Conservation (phyloP, 2,329 filamentous ascomycete species). For the Aspergillus aculeatus region DNA sequence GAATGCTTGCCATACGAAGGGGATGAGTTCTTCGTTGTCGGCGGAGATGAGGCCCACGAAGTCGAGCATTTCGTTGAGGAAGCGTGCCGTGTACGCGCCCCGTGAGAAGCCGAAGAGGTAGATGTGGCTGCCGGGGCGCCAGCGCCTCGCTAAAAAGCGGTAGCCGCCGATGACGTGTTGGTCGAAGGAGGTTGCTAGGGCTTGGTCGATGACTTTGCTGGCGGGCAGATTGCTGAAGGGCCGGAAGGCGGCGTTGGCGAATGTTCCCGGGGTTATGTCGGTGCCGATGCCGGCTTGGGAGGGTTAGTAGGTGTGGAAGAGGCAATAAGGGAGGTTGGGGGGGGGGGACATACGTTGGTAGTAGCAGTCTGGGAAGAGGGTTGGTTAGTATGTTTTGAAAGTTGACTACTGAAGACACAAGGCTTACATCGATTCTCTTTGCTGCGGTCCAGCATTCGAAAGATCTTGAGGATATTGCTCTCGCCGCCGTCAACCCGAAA, state of each 20-base stretch:
- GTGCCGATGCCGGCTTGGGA: constrained; percentile 21
- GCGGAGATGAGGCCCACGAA: constrained; percentile 19
- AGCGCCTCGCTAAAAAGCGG: constrained; percentile 21
- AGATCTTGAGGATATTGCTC: constrained; percentile 46
- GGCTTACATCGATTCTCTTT: constrained; percentile 23
- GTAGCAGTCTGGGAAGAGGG: constrained; percentile 15
- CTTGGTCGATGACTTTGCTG: constrained; percentile 14
- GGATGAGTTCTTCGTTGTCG: constrained; percentile 24
- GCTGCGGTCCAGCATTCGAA: constrained; percentile 37
- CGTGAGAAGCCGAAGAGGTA: constrained; percentile 28
- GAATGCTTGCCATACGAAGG: constrained; percentile 20
- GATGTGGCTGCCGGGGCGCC: constrained; percentile 16
- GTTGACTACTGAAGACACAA: too few species aligned
- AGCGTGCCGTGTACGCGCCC: constrained; percentile 26
- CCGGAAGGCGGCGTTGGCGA: constrained; percentile 13
- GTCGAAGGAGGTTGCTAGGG: constrained; percentile 18
- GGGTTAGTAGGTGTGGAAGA: background rate
- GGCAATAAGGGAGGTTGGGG: background rate
- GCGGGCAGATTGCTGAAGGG: constrained; percentile 13
- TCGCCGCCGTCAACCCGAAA: constrained; percentile 40
- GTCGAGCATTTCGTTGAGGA: constrained; percentile 25
- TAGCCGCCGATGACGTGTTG: constrained; percentile 23
- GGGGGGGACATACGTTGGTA: constrained; percentile 19
- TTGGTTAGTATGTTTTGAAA: too few species aligned
- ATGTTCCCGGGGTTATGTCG: constrained; percentile 12